Evolutionary conservation across 306 rosid genomes (phyloP), one percentile per base, ranked within the genome.

Genomic region (Begonia masoniana): DNA sequence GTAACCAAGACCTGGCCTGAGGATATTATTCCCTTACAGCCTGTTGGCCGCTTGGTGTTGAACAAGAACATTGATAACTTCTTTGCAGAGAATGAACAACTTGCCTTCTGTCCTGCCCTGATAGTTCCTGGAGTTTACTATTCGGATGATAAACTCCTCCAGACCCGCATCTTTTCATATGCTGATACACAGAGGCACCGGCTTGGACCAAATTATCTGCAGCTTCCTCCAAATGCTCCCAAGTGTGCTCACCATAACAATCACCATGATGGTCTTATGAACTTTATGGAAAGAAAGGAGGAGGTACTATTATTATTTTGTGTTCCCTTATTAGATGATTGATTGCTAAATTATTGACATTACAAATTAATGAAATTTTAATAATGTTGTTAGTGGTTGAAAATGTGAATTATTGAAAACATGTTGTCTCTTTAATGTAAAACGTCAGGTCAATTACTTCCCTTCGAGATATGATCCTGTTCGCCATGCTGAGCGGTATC

Each of bases 1-100:
- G 94, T 80, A 13, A 89, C 97, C 12, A 89, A 89, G 89, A 85
- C 80, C 50, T 89, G 97, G 97, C 95, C 89, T 0, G 97, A 89
- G 81, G 97, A 89, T 69, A 76, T 89, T 64, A 43, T 82, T 64
- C 97, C 97, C 62, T 72, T 89, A 65, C 97, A 82, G 78, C 97
- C 97, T 10, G 95, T 89, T 55, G 97, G 95, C 15, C 95, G 95
- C 61, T 12, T 89, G 89, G 97, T 89, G 46, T 67, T 89, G 69
- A 89, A 89, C 59, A 89, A 74, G 76, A 89, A 85, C 76, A 82
- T 85, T 2, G 95, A 89, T 52, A 89, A 89, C 71, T 89, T 89
- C 78, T 89, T 85, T 71, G 95, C 97, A 21, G 97, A 89, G 81
- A 89, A 85, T 55, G 97, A 89, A 56, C 97, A 89, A 55, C 83